These are phyloP conservation scores for Citropsis articulata DNA, from an alignment of 345 rosid species.

Conservation along the genomic window DNA sequence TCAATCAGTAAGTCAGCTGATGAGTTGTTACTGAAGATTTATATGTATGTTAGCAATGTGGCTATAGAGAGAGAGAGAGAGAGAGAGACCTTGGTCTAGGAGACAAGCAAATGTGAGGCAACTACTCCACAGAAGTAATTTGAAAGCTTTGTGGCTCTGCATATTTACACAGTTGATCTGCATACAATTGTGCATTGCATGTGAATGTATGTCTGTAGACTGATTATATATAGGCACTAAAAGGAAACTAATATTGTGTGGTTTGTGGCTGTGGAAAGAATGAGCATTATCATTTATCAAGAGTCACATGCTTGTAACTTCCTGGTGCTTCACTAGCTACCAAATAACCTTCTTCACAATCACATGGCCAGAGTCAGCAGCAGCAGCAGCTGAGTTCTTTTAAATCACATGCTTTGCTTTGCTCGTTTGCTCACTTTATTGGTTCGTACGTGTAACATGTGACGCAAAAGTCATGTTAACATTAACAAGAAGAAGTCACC, in stretches of 20 bases:
- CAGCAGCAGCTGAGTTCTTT: background rate
- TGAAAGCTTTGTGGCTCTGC: constrained; percentile 7
- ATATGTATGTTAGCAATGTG: background rate
- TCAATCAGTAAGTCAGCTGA: background rate
- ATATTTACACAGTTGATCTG: background rate
- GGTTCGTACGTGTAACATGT: background rate
- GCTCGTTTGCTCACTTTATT: background rate
- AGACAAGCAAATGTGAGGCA: constrained; percentile 20
- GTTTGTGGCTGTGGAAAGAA: constrained; percentile 4
- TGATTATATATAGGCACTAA: background rate
- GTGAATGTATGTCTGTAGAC: background rate
- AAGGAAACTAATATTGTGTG: background rate
- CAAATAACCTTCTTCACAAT: background rate
- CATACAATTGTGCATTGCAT: background rate
- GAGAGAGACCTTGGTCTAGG: constrained; percentile 13
- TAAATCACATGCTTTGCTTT: background rate
- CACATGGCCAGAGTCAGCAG: constrained; percentile 14
- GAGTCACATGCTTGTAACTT: constrained; percentile 16
- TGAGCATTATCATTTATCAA: background rate
- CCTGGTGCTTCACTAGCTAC: background rate
- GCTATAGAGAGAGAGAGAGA: background rate
- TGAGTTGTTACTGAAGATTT: background rate
- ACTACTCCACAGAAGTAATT: constrained; percentile 12
- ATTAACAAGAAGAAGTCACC: too few relatives aligned
- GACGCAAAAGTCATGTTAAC: too few relatives aligned